phyloP scores from a whole-genome alignment of 495 filamentous ascomycete genomes.

The Penicillium fimorum region DNA sequence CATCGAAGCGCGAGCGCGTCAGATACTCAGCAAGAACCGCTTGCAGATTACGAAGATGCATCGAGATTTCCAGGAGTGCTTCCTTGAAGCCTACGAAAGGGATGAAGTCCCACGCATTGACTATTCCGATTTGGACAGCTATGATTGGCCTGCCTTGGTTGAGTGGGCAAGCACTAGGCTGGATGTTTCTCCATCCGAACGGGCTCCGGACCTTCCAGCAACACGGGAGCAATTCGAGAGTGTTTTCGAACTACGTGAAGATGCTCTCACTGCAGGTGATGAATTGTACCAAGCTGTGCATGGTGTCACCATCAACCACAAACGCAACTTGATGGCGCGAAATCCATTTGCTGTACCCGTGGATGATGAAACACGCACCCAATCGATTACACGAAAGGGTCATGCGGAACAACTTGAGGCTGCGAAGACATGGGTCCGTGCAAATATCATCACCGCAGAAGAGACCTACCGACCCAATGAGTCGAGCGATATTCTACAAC shows the following conservation, averaged over 20 bases:
- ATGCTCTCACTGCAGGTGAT: constrained; percentile 33
- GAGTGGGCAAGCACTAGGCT: constrained; percentile 65
- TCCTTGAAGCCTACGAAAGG: constrained; percentile 71
- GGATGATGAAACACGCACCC: constrained; percentile 14
- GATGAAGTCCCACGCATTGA: constrained; percentile 68
- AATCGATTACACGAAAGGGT: constrained; percentile 13
- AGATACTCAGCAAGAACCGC: constrained; percentile 55
- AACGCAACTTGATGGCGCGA: constrained; percentile 35
- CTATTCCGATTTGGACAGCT: constrained; percentile 64
- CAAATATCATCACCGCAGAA: constrained; percentile 54
- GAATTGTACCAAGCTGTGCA: constrained; percentile 44
- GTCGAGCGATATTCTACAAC: constrained; percentile 44
- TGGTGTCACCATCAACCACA: constrained; percentile 31
- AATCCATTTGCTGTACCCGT: constrained; percentile 37
- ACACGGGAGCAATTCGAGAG: constrained; percentile 51
- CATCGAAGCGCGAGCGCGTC: constrained; percentile 61
- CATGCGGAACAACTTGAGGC: constrained; percentile 33
- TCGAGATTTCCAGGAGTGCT: constrained; percentile 72
- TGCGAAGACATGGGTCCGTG: constrained; percentile 62
- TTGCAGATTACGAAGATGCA: constrained; percentile 66
- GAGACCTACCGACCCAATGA: constrained; percentile 42
- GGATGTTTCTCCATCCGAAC: constrained; percentile 40
- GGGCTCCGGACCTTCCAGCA: constrained; percentile 50
- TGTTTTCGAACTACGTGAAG: constrained; percentile 48
- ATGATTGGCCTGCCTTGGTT: constrained; percentile 74